Conservation (phyloP, 441 rosid species). For the Populus hybrid region DNA sequence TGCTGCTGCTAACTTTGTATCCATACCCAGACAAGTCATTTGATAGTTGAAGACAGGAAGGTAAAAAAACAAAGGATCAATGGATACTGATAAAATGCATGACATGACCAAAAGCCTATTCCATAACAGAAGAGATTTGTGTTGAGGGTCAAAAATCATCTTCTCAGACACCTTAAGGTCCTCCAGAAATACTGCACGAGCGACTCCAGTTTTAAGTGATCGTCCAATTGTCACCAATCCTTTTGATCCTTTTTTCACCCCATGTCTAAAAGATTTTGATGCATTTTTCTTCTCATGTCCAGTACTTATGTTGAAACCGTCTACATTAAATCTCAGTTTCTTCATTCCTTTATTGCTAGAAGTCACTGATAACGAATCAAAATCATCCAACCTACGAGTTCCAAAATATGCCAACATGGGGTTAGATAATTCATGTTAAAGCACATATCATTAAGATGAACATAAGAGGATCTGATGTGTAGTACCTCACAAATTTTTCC, state of each 20-base stretch:
- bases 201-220: too few relatives aligned
- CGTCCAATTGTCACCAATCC: too few relatives aligned
- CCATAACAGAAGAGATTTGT: too few relatives aligned
- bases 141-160: too few relatives aligned
- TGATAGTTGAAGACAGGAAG: too few relatives aligned
- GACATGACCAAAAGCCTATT: too few relatives aligned
- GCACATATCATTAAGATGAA: background rate
- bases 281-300: slow-evolving; percentile 38
- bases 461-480: too few relatives aligned
- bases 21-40: slow-evolving; percentile 64
- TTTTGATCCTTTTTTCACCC: slow-evolving; percentile 64
- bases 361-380: slow-evolving; percentile 56
- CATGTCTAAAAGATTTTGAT: slow-evolving; percentile 56
- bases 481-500: too few relatives aligned
- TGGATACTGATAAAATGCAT: too few relatives aligned
- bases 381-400: slow-evolving; percentile 62
- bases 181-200: too few relatives aligned
- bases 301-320: slow-evolving; percentile 25
- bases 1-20: slow-evolving; percentile 55
- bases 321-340: slow-evolving; percentile 37
- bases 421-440: background rate
- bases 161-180: too few relatives aligned
- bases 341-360: slow-evolving; percentile 40
- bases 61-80: too few relatives aligned
- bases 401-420: background rate